Evolutionary conservation across 768 basidiomycete genomes (phyloP).

Genomic region (Gymnopilus junonius): DNA sequence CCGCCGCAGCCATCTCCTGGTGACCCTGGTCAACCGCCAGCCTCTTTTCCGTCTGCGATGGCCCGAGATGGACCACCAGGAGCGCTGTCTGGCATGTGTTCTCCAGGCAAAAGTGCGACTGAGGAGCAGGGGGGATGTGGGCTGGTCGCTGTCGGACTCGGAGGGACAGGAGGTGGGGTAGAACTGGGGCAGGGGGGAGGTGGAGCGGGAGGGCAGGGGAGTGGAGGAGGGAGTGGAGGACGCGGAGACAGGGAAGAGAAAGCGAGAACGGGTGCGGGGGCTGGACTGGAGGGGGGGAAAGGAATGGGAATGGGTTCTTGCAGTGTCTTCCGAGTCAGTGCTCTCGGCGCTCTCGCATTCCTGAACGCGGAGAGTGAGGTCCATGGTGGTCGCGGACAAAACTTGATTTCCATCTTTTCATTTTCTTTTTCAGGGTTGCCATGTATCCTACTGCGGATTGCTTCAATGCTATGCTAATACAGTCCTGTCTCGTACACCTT

Average conservation of each 20-base stretch:
- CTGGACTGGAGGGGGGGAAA: conserved; percentile 9
- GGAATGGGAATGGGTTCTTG: conserved; percentile 18
- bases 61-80: conserved; percentile 59
- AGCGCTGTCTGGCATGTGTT: conserved; percentile 42
- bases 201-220: conserved; percentile 64
- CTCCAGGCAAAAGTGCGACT: conserved; percentile 43
- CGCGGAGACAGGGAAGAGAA: conserved; percentile 43
- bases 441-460: conserved; percentile 9
- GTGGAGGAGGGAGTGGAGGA: conserved; percentile 48
- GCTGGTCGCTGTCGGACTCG: conserved; percentile 65
- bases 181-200: conserved; percentile 63
- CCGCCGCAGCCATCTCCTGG: conserved; percentile 58
- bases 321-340: conserved; percentile 46
- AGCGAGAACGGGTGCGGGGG: conserved; percentile 35
- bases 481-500: conserved; percentile 58
- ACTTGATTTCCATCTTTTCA: not conserved
- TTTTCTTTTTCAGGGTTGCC: conserved; percentile 1
- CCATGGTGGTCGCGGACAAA: conserved; percentile 16
- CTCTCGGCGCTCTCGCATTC: conserved; percentile 51
- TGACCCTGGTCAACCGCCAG: conserved; percentile 47
- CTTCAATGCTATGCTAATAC: conserved; percentile 35
- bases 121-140: conserved; percentile 49
- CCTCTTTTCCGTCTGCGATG: conserved; percentile 58
- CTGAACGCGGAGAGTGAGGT: conserved; percentile 14
- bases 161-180: conserved; percentile 57